Base-by-base conservation (phyloP, 2,329 filamentous ascomycete species). In the Stemphylium vesicarium region DNA sequence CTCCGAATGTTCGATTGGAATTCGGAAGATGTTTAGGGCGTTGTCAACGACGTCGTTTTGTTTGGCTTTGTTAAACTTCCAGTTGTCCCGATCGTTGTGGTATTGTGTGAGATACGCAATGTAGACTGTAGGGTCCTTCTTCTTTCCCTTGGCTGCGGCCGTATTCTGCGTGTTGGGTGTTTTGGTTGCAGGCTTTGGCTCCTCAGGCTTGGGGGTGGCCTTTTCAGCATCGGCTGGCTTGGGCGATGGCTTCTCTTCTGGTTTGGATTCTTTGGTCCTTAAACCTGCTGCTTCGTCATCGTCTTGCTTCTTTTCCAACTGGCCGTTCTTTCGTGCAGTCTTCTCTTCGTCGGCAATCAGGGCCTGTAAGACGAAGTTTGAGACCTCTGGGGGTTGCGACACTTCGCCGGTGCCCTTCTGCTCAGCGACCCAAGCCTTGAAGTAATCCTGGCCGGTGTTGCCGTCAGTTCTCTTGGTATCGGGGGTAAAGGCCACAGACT, bases 1-100 rank as follows among this genome's bases (percentile, higher is more conserved):
- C 41, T 84, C 78, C 54, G 91, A 87, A 76, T 94, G 85, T 55
- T 83, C 79, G 13, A 87, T 78, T 0, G 92, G 91, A 38, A 97
- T 84, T 38, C 85, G 84, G 65, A 87, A 84, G 61, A 86, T 78
- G 63, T 90, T 87, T 72, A 96, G 91, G 40, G 90, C 78, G 79
- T 96, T 87, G 75, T 95, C 94, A 71, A 97, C 85, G 11, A 97
- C 81, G 64, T 91, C 86, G 49, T 88, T 91, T 76, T 97, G 93
- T 71, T 92, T 87, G 65, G 92, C 93, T 79, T 97, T 97, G 80
- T 96, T 96, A 81, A 97, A 98, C 76, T 96, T 97, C 94, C 94
- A 98, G 64, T 81, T 81, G 9, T 83, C 80, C 53, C 87, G 87
- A 57, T 87, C 83, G 50, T 83, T 83, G 76, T 90, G 82, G 82